A percentile compares a stretch with the other conserved stretches of the same genome.
Conservation (phyloP, 257 asterid species). For the Solanum dulcamara region DNA sequence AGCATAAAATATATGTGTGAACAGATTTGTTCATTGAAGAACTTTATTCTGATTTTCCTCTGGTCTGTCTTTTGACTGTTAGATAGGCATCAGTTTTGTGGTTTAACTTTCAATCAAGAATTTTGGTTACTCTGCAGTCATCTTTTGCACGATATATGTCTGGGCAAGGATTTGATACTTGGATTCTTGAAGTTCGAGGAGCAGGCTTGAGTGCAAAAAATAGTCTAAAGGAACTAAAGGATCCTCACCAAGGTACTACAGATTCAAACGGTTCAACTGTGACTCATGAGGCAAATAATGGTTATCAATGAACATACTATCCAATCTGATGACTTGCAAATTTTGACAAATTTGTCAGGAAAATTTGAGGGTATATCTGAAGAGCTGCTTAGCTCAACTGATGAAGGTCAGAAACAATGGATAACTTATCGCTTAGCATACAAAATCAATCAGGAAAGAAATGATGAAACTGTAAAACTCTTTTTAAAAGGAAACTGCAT, state of each 20-base stretch:
- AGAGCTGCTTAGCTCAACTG: not conserved
- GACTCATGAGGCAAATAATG: not conserved
- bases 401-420: not conserved
- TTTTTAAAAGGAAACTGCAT: not conserved
- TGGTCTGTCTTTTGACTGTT: not conserved
- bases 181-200: constrained; percentile 97
- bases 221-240: not conserved
- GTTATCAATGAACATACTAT: not conserved
- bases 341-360: not conserved
- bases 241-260: not conserved
- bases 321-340: not conserved
- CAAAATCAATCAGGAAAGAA: not conserved
- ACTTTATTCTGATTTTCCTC: not conserved
- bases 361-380: not conserved
- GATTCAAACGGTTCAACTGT: not conserved
- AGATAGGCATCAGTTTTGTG: not conserved
- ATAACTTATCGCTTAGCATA: not conserved
- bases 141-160: constrained; percentile 98
- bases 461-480: not conserved
- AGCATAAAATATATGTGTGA: not conserved
- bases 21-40: not conserved
- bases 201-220: constrained; percentile 75
- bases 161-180: constrained; percentile 96
- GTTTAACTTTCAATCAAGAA: not conserved
- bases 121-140: constrained; percentile 41